Evolutionary conservation across 345 rosid species (phyloP).

Genomic region (Brassica carinata): DNA sequence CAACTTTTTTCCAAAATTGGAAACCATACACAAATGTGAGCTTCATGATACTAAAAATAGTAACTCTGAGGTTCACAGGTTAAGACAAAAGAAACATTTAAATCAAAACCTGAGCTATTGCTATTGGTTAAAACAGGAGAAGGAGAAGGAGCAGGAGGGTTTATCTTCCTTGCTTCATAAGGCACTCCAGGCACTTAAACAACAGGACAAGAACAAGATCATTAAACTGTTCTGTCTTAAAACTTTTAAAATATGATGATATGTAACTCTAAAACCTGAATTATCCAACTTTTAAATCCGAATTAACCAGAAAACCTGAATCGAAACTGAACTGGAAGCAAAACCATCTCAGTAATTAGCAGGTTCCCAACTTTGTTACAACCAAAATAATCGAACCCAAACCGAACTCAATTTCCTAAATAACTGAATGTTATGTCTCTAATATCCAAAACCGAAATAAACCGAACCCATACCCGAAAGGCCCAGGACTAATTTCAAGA

Average conservation of each 20-base stretch:
- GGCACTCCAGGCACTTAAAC: conserved; percentile 83
- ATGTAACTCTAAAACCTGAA: background rate
- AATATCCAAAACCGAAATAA: background rate
- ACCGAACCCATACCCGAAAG: background rate
- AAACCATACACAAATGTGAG: conserved; percentile 11
- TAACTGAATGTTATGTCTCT: background rate
- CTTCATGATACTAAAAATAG: conserved; percentile 23
- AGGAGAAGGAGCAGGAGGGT: conserved; percentile 62
- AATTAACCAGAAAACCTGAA: background rate
- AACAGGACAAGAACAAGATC: conserved; percentile 15
- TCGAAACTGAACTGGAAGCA: background rate
- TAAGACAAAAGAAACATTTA: background rate
- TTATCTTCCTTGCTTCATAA: conserved; percentile 50
- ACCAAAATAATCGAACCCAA: background rate
- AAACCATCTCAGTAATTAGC: background rate
- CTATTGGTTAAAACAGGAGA: conserved; percentile 54
- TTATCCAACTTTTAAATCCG: too few relatives aligned
- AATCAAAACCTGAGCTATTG: conserved; percentile 54
- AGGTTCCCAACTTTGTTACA: background rate
- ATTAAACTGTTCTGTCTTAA: background rate
- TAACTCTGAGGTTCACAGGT: background rate
- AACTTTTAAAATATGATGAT: background rate
- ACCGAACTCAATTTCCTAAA: too few relatives aligned
- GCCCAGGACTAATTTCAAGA: background rate
- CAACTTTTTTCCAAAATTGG: conserved; percentile 50